Conservation (phyloP, 148 eudicot genomes). For the Suaeda aralocaspica region DNA sequence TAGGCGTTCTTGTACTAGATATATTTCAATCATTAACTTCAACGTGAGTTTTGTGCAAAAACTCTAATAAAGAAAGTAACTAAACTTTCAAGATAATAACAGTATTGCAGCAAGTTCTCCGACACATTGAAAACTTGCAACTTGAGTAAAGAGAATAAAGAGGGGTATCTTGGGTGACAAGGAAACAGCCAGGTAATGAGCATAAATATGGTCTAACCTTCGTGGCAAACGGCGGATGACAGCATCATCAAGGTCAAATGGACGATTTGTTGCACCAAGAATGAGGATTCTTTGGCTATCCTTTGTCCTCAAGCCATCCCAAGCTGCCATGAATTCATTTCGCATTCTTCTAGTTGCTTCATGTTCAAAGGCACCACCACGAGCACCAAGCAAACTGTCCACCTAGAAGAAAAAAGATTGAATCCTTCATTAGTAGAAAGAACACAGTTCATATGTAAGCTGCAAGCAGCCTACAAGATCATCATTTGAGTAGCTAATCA, state of each 20-base stretch:
- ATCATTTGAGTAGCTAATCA: neutral
- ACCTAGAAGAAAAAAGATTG: constrained; percentile 42
- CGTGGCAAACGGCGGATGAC: constrained; percentile 95
- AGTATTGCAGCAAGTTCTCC: neutral
- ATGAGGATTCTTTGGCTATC: constrained; percentile 92
- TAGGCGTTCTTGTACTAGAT: no score
- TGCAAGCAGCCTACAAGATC: neutral
- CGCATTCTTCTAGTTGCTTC: constrained; percentile 99
- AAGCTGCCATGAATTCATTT: constrained; percentile 99
- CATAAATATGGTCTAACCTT: constrained; percentile 38
- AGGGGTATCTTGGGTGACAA: neutral
- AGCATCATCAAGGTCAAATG: constrained; percentile 99
- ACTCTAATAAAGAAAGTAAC: no score
- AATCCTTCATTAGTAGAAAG: neutral
- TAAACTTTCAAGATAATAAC: neutral
- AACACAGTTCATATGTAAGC: neutral
- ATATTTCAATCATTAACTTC: no score
- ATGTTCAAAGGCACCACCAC: constrained; percentile 94
- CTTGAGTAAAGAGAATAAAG: neutral
- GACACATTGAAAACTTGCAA: neutral
- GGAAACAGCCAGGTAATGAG: neutral
- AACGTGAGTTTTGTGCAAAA: no score
- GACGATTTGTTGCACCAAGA: constrained; percentile 98
- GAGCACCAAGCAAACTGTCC: constrained; percentile 99
- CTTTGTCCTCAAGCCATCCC: constrained; percentile 99